phyloP scores from a whole-genome alignment of 2,329 filamentous ascomycete genomes.

The Ceratocystis albifundus region DNA sequence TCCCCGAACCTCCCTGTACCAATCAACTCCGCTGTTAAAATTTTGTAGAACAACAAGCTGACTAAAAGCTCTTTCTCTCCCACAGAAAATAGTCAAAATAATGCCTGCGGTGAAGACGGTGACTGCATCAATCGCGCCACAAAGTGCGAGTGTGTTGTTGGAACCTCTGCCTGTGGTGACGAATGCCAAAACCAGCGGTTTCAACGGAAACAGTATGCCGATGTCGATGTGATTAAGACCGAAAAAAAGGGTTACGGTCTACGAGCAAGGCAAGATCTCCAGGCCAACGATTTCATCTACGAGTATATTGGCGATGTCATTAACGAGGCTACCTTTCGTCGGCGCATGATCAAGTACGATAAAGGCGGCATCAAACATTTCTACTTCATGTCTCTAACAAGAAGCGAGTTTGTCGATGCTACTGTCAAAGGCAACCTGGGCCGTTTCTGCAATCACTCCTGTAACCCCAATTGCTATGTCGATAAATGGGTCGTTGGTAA shows the following conservation, averaged over 20 bases:
- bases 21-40: background rate
- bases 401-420: slow-evolving; percentile 92
- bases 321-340: slow-evolving; percentile 77
- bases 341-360: slow-evolving; percentile 86
- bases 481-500: slow-evolving; percentile 99
- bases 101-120: slow-evolving; percentile 87
- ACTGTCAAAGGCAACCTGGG: slow-evolving; percentile 94
- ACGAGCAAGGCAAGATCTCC: slow-evolving; percentile 64
- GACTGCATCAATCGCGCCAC: slow-evolving; percentile 98
- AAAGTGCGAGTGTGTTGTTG: slow-evolving; percentile 84
- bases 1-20: background rate
- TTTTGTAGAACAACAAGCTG: background rate
- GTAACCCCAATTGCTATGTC: slow-evolving; percentile 96
- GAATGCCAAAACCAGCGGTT: slow-evolving; percentile 93
- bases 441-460: slow-evolving; percentile 97
- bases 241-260: slow-evolving; percentile 96
- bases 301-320: slow-evolving; percentile 99
- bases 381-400: slow-evolving; percentile 98
- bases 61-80: background rate
- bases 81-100: slow-evolving; percentile 53
- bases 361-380: slow-evolving; percentile 97
- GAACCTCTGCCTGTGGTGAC: slow-evolving; percentile 67
- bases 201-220: slow-evolving; percentile 75
- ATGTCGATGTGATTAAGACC: slow-evolving; percentile 91
- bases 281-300: slow-evolving; percentile 83